Percentiles rank a stretch among this genome's conserved stretches.
Evolutionary conservation across 2,329 filamentous ascomycete genomes (phyloP).

Genomic region (Pseudocercospora fuligena): DNA sequence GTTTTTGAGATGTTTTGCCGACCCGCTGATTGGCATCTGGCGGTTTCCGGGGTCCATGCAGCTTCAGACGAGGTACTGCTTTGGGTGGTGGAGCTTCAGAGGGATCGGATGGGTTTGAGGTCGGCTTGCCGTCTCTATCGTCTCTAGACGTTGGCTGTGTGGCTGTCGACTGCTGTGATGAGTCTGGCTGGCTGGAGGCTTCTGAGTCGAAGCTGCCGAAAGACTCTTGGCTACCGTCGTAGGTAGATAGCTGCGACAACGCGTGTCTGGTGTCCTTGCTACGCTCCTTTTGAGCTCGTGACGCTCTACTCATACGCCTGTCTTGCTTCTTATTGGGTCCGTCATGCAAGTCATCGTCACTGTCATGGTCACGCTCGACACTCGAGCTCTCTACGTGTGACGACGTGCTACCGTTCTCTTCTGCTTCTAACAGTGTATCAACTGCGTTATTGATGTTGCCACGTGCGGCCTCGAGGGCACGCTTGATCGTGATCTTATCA

Average conservation of each 20-base stretch:
- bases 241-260: constrained; percentile 37
- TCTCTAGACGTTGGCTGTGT: constrained; percentile 28
- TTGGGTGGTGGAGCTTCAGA: constrained; percentile 23
- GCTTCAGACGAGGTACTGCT: constrained; percentile 41
- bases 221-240: constrained; percentile 43
- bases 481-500: constrained; percentile 57
- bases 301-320: constrained; percentile 50
- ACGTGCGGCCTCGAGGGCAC: constrained; percentile 57
- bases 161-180: constrained; percentile 32
- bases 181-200: constrained; percentile 37
- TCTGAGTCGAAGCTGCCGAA: constrained; percentile 41
- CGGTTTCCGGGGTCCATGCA: constrained; percentile 40
- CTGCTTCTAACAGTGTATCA: constrained; percentile 55
- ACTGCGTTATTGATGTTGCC: constrained; percentile 61
- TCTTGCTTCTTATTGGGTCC: constrained; percentile 60
- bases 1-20: constrained; percentile 41
- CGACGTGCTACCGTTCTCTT: constrained; percentile 49
- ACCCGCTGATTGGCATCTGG: constrained; percentile 29
- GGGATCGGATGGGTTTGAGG: constrained; percentile 12
- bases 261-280: constrained; percentile 37
- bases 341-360: constrained; percentile 53
- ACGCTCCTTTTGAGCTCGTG: constrained; percentile 41
- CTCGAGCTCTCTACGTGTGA: constrained; percentile 54
- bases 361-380: constrained; percentile 57
- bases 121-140: constrained; percentile 21